A percentile compares a stretch with the other conserved stretches of the same genome.
phyloP scores from a whole-genome alignment of 129 eudicot genomes.

The Scalesia atractyloides region DNA sequence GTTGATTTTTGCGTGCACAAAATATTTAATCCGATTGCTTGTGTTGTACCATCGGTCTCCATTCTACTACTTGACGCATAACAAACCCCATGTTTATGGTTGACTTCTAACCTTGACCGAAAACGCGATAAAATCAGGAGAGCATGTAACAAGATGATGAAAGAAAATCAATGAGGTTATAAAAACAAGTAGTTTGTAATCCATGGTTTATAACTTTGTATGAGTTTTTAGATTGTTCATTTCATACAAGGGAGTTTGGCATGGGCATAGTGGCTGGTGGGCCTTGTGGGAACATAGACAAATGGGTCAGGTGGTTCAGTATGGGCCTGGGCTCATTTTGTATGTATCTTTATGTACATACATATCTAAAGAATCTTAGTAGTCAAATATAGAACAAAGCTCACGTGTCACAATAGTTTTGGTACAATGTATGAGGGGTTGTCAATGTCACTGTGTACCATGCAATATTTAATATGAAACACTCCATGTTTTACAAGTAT shows the following conservation, averaged over 20 bases:
- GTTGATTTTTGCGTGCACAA: too few relatives aligned
- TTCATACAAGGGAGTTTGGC: neutral
- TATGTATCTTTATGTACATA: slow-evolving; percentile 18
- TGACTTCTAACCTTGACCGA: slow-evolving; percentile 34
- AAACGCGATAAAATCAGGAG: slow-evolving; percentile 4
- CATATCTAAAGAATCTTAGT: slow-evolving; percentile 17
- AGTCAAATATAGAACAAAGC: slow-evolving; percentile 2
- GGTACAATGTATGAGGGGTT: slow-evolving; percentile 22
- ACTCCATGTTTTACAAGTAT: neutral
- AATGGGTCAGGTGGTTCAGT: slow-evolving; percentile 18
- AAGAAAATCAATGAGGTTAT: slow-evolving; percentile 51
- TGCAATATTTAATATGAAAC: neutral
- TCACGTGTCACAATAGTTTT: neutral
- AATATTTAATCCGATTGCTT: too few relatives aligned
- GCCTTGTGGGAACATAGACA: slow-evolving; percentile 16
- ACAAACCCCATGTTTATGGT: slow-evolving; percentile 35
- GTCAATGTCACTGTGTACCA: neutral
- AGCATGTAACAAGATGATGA: slow-evolving; percentile 28
- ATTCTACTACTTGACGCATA: too few relatives aligned
- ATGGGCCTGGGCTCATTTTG: slow-evolving; percentile 24
- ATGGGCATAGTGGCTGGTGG: slow-evolving; percentile 32
- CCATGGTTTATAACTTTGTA: slow-evolving; percentile 35
- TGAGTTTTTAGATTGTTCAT: neutral
- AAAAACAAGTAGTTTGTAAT: slow-evolving; percentile 37
- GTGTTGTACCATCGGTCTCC: too few relatives aligned